These are phyloP conservation scores for Mucor plumbeus DNA, from an alignment of 371 early-diverging fungal genomes.

Conservation along the genomic window DNA sequence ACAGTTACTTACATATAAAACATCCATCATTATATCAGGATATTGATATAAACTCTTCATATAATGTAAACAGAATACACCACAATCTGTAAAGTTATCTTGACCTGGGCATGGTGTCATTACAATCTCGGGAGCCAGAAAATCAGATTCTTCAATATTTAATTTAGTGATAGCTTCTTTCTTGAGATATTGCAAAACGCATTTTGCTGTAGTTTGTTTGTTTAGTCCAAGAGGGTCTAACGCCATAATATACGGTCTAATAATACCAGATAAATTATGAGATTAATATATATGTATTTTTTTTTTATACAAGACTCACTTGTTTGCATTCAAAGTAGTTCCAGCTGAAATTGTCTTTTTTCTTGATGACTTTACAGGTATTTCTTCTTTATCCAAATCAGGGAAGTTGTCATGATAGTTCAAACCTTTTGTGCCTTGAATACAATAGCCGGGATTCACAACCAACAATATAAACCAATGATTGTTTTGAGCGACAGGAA, in stretches of 20 bases:
- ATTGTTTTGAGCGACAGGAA: conserved; percentile 24
- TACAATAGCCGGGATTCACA: conserved; percentile 22
- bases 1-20: conserved; percentile 16
- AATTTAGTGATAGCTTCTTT: conserved; percentile 21
- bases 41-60: conserved; percentile 17
- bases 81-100: conserved; percentile 30
- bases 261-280: neutral
- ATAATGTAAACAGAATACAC: conserved; percentile 27
- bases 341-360: neutral
- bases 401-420: neutral
- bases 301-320: conserved; percentile 8
- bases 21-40: conserved; percentile 8
- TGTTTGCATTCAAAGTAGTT: conserved; percentile 1
- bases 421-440: neutral
- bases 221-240: conserved; percentile 21
- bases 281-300: neutral
- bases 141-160: neutral
- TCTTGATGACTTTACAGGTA: neutral
- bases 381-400: neutral
- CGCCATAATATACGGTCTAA: conserved; percentile 25
- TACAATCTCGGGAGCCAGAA: conserved; percentile 16
- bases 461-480: conserved; percentile 29
- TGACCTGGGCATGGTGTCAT: conserved; percentile 18
- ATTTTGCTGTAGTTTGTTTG: neutral
- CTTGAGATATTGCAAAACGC: conserved; percentile 12